A percentile compares a stretch with the other conserved stretches of the same genome.
Evolutionary conservation across 73 alveolate genomes (phyloP).

Genomic region (Blepharisma japonicum): DNA sequence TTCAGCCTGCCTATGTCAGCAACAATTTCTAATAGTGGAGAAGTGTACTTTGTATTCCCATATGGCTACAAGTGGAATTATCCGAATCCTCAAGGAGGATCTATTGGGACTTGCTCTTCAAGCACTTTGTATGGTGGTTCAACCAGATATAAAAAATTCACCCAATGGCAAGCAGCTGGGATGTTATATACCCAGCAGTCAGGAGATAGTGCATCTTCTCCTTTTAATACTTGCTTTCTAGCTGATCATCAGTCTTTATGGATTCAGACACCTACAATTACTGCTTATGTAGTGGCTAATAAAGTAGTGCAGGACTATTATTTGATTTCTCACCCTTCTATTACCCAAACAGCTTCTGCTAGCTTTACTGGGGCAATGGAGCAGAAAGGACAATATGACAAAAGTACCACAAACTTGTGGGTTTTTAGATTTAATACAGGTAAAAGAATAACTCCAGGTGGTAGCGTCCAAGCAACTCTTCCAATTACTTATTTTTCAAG

Average conservation of each 20-base stretch:
- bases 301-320: conserved; percentile 5
- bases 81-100: conserved; percentile 26
- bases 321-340: background rate
- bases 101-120: conserved; percentile 27
- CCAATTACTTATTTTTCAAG: conserved; percentile 15
- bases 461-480: conserved; percentile 11
- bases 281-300: conserved; percentile 1
- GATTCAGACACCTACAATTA: conserved; percentile 10
- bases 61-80: conserved; percentile 35
- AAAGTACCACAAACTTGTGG: background rate
- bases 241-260: conserved; percentile 16
- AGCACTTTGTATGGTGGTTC: background rate
- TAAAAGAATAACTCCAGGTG: conserved; percentile 3
- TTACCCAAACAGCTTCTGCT: background rate
- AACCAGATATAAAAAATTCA: background rate
- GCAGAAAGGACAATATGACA: background rate
- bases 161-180: conserved; percentile 33
- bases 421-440: background rate
- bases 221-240: conserved; percentile 13
- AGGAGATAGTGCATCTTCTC: background rate
- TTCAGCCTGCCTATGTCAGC: background rate
- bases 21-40: background rate
- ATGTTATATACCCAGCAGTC: conserved; percentile 5
- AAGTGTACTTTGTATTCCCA: conserved; percentile 19
- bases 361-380: conserved; percentile 14